These are phyloP conservation scores for Avicennia marina DNA, from an alignment of 257 asterid genomes.

Conservation along the genomic window DNA sequence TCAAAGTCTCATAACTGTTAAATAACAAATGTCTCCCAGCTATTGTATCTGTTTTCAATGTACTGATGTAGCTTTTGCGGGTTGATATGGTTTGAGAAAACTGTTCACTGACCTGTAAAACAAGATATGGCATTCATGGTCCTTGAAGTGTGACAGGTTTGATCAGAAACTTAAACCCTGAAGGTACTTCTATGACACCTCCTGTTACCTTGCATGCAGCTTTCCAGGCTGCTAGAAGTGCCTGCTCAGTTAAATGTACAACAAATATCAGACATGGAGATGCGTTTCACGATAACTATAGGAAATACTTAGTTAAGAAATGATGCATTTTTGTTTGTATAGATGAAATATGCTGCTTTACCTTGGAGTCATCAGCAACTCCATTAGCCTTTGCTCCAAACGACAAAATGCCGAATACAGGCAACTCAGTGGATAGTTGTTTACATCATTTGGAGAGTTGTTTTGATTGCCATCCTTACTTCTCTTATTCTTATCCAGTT, in stretches of 20 bases:
- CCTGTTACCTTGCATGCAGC: constrained; percentile 57
- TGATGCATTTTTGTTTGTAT: neutral
- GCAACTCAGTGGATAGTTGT: constrained; percentile 9
- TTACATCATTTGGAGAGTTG: neutral
- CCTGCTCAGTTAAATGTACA: constrained; percentile 32
- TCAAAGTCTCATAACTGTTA: constrained; percentile 1
- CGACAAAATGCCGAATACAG: constrained; percentile 39
- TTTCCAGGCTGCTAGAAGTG: constrained; percentile 68
- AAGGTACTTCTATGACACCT: constrained; percentile 49
- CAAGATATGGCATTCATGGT: constrained; percentile 68
- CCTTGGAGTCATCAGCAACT: constrained; percentile 67
- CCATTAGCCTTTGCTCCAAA: constrained; percentile 80
- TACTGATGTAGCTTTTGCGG: neutral
- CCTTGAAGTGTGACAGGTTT: constrained; percentile 71
- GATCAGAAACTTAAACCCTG: constrained; percentile 45
- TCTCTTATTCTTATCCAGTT: constrained; percentile 32
- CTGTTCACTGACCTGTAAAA: constrained; percentile 47
- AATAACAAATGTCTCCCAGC: neutral
- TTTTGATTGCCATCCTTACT: constrained; percentile 21
- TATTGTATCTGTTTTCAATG: neutral
- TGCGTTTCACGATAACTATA: too few relatives aligned
- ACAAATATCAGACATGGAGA: neutral
- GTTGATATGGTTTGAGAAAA: neutral
- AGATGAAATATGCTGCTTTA: constrained; percentile 7
- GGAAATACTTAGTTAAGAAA: constrained; percentile 9